Base-by-base conservation (phyloP, 2,329 filamentous ascomycete species). In the Talaromyces sp. region DNA sequence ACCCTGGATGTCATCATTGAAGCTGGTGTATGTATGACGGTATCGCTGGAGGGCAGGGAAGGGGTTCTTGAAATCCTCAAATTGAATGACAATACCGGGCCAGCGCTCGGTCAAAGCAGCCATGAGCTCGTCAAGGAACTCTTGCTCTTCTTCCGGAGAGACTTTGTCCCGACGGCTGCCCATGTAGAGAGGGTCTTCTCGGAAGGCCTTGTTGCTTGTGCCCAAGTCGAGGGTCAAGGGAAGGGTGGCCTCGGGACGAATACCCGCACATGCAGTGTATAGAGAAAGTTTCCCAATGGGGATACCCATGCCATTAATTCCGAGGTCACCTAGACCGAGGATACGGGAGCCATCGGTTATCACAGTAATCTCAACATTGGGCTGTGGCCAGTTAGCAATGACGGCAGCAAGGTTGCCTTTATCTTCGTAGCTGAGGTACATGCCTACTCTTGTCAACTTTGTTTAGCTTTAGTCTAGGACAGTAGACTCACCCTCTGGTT, bases 81-180 rank as follows among this genome's bases (percentile, higher is more conserved):
- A 98, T 77, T 98, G 95, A 68, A 98, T 91, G 69, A 90, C 87
- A 70, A 90, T 89, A 69, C 84, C 86, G 64, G 88, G 87, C 88
- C 87, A 90, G 69, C 85, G 84, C 77, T 97, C 92, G 65, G 89
- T 90, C 67, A 92, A 86, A 65, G 95, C 94, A 73, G 87, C 86
- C 95, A 99, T 98, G 83, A 99, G 90, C 83, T 98, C 95, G 75
- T 98, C 95, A 83, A 98, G 87, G 80, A 98, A 98, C 69, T 92
- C 91, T 76, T 90, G 88, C 82, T 96, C 92, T 72, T 94, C 89
- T 62, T 89, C 85, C 22, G 89, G 82, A 8, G 90, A 85, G 62
- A 94, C 86, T 75, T 96, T 94, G 80, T 90, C 91, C 72, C 90
- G 87, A 73, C 93, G 89, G 72, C 93, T 90, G 73, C 95, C 95